A percentile compares a stretch with the other conserved stretches of the same genome.
Conservation (phyloP, 2,329 filamentous ascomycete species). For the Talaromyces sp. region DNA sequence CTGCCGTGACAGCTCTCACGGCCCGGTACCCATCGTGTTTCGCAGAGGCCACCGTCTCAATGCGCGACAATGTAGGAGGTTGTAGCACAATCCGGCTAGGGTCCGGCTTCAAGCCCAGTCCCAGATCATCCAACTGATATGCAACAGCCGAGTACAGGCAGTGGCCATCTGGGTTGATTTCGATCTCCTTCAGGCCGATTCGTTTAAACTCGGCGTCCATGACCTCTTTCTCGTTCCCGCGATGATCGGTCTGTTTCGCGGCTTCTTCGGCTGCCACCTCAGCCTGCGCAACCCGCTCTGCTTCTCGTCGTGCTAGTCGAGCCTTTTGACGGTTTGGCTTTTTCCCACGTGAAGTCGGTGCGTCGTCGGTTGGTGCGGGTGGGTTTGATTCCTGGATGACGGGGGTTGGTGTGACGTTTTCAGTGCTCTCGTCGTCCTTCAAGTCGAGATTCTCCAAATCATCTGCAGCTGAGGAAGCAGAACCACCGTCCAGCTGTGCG, state of each 20-base stretch:
- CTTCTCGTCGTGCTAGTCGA: conserved; percentile 79
- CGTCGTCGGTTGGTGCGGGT: conserved; percentile 5
- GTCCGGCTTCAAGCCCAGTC: conserved; percentile 33
- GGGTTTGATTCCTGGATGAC: not conserved
- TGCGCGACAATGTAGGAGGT: conserved; percentile 24
- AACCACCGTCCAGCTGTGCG: conserved; percentile 38
- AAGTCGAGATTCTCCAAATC: conserved; percentile 29
- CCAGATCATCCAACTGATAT: conserved; percentile 63
- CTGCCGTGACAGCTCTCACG: conserved; percentile 67
- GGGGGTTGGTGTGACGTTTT: conserved; percentile 10
- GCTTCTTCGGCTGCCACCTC: conserved; percentile 71
- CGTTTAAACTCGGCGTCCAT: conserved; percentile 65
- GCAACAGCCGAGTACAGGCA: conserved; percentile 91
- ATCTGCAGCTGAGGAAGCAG: conserved; percentile 18
- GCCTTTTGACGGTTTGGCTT: conserved; percentile 92
- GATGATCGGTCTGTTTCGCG: conserved; percentile 65
- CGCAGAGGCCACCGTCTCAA: conserved; percentile 29
- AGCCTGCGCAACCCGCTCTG: conserved; percentile 69
- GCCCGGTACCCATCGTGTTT: conserved; percentile 54
- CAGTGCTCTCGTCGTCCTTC: conserved; percentile 20
- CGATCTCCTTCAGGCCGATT: conserved; percentile 64
- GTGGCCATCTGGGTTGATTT: conserved; percentile 86
- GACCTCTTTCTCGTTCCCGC: conserved; percentile 61
- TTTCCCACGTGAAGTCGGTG: conserved; percentile 38
- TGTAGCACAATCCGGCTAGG: conserved; percentile 29